phyloP scores from a whole-genome alignment of 306 rosid species.

The Amphicarpaea edgeworthii region DNA sequence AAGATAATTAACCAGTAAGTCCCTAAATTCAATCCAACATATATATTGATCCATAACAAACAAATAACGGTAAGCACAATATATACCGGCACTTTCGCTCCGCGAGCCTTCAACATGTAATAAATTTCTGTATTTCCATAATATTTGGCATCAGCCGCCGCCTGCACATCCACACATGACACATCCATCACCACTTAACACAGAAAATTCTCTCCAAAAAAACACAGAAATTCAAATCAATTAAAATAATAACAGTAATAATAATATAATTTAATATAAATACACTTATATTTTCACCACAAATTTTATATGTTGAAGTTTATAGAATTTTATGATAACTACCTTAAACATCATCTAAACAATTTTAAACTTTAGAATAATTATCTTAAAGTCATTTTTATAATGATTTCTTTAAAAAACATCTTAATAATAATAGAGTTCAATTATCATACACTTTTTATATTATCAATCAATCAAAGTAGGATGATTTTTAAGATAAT shows the following conservation, averaged over 20 bases:
- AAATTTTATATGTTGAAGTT: background rate
- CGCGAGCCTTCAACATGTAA: constrained; percentile 86
- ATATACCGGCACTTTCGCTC: constrained; percentile 99
- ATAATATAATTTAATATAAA: background rate
- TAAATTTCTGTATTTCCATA: constrained; percentile 81
- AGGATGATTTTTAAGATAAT: background rate
- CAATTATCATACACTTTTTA: background rate
- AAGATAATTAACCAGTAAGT: constrained; percentile 42
- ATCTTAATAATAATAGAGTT: background rate
- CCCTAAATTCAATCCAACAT: constrained; percentile 16
- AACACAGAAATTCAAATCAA: too few species aligned
- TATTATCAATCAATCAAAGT: background rate
- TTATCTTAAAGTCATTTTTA: too few species aligned
- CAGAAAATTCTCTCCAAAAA: too few species aligned
- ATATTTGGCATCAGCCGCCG: constrained; percentile 97
- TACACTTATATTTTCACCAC: background rate
- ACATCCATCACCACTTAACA: constrained; percentile 25
- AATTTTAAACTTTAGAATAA: too few species aligned
- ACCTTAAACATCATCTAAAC: background rate
- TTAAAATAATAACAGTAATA: background rate
- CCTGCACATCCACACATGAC: constrained; percentile 65
- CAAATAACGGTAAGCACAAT: constrained; percentile 22
- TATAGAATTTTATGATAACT: background rate
- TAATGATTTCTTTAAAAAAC: background rate
- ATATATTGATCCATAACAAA: background rate